phyloP scores from a whole-genome alignment of 345 rosid genomes.

The Brassica juncea region DNA sequence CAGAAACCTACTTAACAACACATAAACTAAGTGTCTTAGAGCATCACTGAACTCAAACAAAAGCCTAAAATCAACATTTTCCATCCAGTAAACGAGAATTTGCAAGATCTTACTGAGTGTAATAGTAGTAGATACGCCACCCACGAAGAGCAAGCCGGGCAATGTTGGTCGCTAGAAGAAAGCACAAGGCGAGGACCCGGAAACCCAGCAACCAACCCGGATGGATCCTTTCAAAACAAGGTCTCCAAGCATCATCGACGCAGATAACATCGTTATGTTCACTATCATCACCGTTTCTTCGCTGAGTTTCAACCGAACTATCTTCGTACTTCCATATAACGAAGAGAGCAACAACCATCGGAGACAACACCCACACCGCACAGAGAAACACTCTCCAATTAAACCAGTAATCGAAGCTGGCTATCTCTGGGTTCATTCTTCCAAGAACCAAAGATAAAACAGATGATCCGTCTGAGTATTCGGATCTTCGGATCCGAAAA shows the following conservation, averaged over 20 bases:
- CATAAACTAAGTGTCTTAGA: background rate
- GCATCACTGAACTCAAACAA: background rate
- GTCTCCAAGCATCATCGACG: conserved; percentile 57
- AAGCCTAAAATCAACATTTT: background rate
- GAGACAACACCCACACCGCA: conserved; percentile 53
- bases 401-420: conserved; percentile 61
- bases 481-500: conserved; percentile 28
- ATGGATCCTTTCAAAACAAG: conserved; percentile 55
- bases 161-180: conserved; percentile 47
- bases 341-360: conserved; percentile 43
- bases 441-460: no score
- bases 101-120: conserved; percentile 56
- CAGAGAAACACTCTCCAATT: conserved; percentile 71
- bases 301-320: conserved; percentile 34
- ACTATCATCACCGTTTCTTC: conserved; percentile 25
- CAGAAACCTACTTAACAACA: no score
- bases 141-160: conserved; percentile 41
- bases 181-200: conserved; percentile 55
- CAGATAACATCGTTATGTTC: conserved; percentile 29
- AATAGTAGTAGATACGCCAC: conserved; percentile 48
- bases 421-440: conserved; percentile 27
- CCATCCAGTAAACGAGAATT: background rate
- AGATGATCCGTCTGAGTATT: conserved; percentile 19
- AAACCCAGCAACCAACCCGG: conserved; percentile 65
- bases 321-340: conserved; percentile 57